A percentile compares a stretch with the other conserved stretches of the same genome.
Evolutionary conservation across 2,329 filamentous ascomycete genomes (phyloP).

Genomic region (Leptoxyphium fumago): DNA sequence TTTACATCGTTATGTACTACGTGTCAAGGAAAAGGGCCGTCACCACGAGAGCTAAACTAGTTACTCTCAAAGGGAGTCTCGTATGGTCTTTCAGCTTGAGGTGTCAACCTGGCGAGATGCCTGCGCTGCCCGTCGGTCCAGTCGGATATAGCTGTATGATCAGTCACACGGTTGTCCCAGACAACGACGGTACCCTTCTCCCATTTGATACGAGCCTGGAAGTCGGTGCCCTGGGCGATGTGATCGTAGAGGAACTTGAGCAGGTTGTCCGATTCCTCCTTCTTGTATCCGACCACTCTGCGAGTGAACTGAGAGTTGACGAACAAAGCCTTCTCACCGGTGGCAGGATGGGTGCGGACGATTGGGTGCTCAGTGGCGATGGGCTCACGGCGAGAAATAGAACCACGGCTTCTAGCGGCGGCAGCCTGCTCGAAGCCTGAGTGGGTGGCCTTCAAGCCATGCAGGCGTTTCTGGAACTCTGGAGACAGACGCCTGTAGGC

Average conservation of each 20-base stretch:
- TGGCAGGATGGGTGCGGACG: constrained; percentile 63
- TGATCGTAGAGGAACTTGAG: constrained; percentile 68
- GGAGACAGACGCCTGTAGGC: constrained; percentile 72
- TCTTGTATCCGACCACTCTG: constrained; percentile 67
- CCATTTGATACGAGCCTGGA: constrained; percentile 66
- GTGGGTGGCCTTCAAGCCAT: constrained; percentile 68
- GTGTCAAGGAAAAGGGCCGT: too few relatives aligned
- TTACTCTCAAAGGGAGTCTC: constrained; percentile 41
- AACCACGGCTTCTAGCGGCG: constrained; percentile 48
- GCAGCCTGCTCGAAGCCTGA: constrained; percentile 68
- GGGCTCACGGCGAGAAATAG: constrained; percentile 61
- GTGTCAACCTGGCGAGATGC: constrained; percentile 69
- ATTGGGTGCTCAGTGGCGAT: constrained; percentile 62
- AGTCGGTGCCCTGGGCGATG: constrained; percentile 55
- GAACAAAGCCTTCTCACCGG: constrained; percentile 70
- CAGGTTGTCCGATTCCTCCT: constrained; percentile 67
- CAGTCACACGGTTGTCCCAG: constrained; percentile 73
- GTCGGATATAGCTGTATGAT: constrained; percentile 66
- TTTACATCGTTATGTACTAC: too few relatives aligned
- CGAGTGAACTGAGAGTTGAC: constrained; percentile 78
- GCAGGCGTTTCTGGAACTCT: constrained; percentile 62
- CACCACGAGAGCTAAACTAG: background rate
- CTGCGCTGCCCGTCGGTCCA: constrained; percentile 67
- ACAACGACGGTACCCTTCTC: constrained; percentile 65
- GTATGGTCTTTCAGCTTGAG: constrained; percentile 63